phyloP scores from a whole-genome alignment of 768 basidiomycete genomes.

The Xerocomellus dryophilus region DNA sequence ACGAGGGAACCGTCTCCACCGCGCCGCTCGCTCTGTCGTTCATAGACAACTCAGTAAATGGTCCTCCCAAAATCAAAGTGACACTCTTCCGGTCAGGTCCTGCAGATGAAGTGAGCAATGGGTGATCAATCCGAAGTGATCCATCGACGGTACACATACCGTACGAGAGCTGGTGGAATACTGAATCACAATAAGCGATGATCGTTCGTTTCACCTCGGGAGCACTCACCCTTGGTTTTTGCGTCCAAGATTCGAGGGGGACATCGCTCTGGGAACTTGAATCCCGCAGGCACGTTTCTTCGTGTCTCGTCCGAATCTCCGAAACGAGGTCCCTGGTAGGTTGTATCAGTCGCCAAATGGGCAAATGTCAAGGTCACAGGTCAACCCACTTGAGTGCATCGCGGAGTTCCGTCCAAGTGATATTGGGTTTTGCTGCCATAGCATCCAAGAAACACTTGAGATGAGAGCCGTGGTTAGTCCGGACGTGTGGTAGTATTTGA shows the following conservation, averaged over 20 bases:
- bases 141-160: slow-evolving; percentile 1
- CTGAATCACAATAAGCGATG: slow-evolving; percentile 5
- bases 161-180: slow-evolving; percentile 4
- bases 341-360: not conserved
- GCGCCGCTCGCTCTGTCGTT: too few species aligned
- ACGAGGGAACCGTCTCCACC: too few species aligned
- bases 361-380: not conserved
- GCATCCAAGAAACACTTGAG: slow-evolving; percentile 22
- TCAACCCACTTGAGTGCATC: slow-evolving; percentile 14
- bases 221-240: slow-evolving; percentile 23
- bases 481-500: not conserved
- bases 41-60: too few species aligned
- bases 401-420: slow-evolving; percentile 23
- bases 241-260: slow-evolving; percentile 3
- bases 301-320: slow-evolving; percentile 12
- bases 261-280: not conserved
- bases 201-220: not conserved
- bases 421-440: slow-evolving; percentile 1
- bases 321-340: slow-evolving; percentile 10
- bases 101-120: not conserved
- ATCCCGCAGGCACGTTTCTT: not conserved
- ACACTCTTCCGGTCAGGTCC: slow-evolving; percentile 11
- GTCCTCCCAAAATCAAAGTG: slow-evolving; percentile 6
- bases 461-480: not conserved
- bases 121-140: not conserved